Conservation (phyloP, 208 protist species). For the Trypanosoma grayi region DNA sequence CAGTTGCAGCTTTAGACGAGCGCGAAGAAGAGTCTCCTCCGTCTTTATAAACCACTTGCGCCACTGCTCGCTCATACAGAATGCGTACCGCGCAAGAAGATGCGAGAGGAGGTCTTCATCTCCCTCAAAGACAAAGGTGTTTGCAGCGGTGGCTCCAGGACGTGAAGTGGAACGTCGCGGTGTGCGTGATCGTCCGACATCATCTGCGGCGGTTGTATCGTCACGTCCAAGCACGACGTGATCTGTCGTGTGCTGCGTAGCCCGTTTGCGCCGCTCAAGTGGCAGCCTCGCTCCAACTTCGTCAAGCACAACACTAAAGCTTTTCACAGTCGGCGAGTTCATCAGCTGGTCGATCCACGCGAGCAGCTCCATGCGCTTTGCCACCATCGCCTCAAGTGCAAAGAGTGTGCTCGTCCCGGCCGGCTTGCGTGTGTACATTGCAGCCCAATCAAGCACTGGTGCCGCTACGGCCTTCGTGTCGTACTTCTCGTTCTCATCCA, state of each 20-base stretch:
- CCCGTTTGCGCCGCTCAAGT: slow-evolving; percentile 44
- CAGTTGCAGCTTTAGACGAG: slow-evolving; percentile 64
- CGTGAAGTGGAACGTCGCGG: slow-evolving; percentile 37
- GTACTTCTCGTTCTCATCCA: slow-evolving; percentile 13
- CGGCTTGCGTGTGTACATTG: slow-evolving; percentile 70
- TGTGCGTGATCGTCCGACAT: slow-evolving; percentile 30
- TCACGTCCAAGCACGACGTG: slow-evolving; percentile 24
- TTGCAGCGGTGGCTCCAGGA: slow-evolving; percentile 18
- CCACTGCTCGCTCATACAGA: slow-evolving; percentile 90
- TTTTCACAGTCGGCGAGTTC: slow-evolving; percentile 60
- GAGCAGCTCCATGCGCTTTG: slow-evolving; percentile 88
- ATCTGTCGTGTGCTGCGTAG: slow-evolving; percentile 10
- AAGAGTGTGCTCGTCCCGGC: slow-evolving; percentile 71
- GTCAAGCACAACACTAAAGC: slow-evolving; percentile 56
- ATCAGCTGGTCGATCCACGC: slow-evolving; percentile 80
- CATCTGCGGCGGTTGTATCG: slow-evolving; percentile 6
- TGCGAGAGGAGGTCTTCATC: slow-evolving; percentile 85
- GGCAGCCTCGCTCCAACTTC: slow-evolving; percentile 67
- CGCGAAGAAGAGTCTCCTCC: slow-evolving; percentile 84
- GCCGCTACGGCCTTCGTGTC: slow-evolving; percentile 4
- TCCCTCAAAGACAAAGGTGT: slow-evolving; percentile 54
- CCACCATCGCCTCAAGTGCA: slow-evolving; percentile 76
- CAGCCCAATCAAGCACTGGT: slow-evolving; percentile 48
- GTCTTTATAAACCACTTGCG: slow-evolving; percentile 81
- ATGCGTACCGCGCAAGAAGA: slow-evolving; percentile 80